phyloP scores from a whole-genome alignment of 257 asterid genomes.

The Henckelia pumila region DNA sequence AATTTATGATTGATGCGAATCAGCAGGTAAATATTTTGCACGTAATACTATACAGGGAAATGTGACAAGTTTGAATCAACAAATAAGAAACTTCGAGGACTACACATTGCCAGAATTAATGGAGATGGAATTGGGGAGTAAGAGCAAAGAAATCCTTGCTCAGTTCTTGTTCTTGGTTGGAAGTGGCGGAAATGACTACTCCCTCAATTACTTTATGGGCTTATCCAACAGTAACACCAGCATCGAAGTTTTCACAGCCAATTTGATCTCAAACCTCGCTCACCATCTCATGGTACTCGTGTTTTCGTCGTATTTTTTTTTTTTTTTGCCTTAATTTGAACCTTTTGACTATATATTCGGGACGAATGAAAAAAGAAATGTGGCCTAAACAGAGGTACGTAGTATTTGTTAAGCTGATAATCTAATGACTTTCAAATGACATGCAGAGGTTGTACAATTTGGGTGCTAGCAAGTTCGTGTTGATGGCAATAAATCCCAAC shows the following conservation, averaged over 20 bases:
- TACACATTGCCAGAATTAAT: constrained; percentile 58
- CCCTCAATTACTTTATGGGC: constrained; percentile 52
- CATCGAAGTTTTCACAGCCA: constrained; percentile 49
- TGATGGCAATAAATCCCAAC: constrained; percentile 58
- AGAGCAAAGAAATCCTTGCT: constrained; percentile 19
- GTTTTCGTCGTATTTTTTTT: too few relatives aligned
- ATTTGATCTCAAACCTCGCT: constrained; percentile 41
- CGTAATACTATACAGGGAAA: constrained; percentile 43
- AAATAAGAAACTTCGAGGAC: constrained; percentile 52
- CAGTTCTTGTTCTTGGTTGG: constrained; percentile 62
- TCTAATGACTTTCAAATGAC: not conserved
- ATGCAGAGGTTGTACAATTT: constrained; percentile 54
- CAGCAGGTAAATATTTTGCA: not conserved
- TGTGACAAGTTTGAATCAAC: constrained; percentile 51
- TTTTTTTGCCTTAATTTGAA: too few relatives aligned
- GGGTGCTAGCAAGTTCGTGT: constrained; percentile 77
- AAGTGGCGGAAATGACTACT: constrained; percentile 78
- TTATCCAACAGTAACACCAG: constrained; percentile 35
- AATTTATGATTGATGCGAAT: too few relatives aligned
- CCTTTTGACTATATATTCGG: too few relatives aligned
- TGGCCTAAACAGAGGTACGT: too few relatives aligned
- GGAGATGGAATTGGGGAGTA: constrained; percentile 37
- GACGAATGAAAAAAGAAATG: too few relatives aligned
- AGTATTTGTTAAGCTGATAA: too few relatives aligned
- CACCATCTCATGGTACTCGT: constrained; percentile 50